Percentiles rank a stretch among this genome's conserved stretches.
Conservation (phyloP, 768 basidiomycete species). For the Lactarius psammicola region DNA sequence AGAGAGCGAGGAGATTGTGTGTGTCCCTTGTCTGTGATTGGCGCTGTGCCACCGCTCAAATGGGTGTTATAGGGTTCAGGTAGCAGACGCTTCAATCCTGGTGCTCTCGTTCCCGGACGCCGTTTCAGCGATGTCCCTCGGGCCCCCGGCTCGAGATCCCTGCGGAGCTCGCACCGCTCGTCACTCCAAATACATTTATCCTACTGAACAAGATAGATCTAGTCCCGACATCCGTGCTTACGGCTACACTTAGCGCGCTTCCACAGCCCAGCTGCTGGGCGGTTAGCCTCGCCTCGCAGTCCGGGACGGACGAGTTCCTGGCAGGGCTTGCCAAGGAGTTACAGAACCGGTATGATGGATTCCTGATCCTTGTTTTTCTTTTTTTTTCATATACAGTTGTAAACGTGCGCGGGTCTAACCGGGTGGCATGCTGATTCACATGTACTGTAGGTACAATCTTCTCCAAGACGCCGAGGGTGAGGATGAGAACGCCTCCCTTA, state of each 20-base stretch:
- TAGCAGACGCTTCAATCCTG: constrained; percentile 74
- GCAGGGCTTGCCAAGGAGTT: constrained; percentile 54
- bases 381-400: neutral
- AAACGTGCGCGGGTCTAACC: constrained; percentile 4
- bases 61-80: constrained; percentile 48
- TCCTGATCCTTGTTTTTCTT: neutral
- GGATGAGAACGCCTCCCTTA: constrained; percentile 51
- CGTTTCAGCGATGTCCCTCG: constrained; percentile 14
- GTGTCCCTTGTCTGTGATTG: constrained; percentile 34
- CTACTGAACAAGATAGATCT: constrained; percentile 82
- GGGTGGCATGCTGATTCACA: neutral
- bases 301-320: constrained; percentile 60
- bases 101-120: constrained; percentile 69
- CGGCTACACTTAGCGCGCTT: constrained; percentile 1
- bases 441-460: constrained; percentile 25
- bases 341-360: constrained; percentile 44
- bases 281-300: constrained; percentile 58
- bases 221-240: constrained; percentile 27
- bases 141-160: constrained; percentile 40
- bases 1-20: constrained; percentile 67
- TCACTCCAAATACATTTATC: constrained; percentile 60
- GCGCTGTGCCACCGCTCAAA: constrained; percentile 1
- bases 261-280: constrained; percentile 44
- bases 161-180: constrained; percentile 45
- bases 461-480: constrained; percentile 24